A percentile compares a stretch with the other conserved stretches of the same genome.
Conservation (phyloP, 306 rosid species). For the Fagus sylvatica region DNA sequence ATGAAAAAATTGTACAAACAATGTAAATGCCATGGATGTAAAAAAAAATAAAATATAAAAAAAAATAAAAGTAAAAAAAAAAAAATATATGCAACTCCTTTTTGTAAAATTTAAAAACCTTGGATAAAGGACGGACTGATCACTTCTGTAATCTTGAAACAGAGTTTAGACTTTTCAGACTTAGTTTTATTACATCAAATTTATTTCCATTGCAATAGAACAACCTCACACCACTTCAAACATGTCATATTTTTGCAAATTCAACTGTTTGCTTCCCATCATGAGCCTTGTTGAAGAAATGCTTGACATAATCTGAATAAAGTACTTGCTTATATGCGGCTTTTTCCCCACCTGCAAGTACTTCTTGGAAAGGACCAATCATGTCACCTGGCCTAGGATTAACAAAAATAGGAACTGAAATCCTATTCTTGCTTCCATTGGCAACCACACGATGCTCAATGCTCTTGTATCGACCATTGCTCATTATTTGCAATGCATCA, state of each 20-base stretch:
- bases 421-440: conserved; percentile 44
- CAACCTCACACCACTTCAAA: neutral
- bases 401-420: conserved; percentile 61
- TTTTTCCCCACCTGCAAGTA: conserved; percentile 39
- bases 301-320: conserved; percentile 54
- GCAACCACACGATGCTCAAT: conserved; percentile 55
- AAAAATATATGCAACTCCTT: no score
- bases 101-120: no score
- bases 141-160: no score
- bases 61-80: no score
- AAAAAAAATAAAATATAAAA: no score
- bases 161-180: no score
- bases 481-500: conserved; percentile 61
- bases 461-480: conserved; percentile 64
- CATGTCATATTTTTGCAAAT: conserved; percentile 34
- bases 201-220: neutral
- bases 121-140: no score
- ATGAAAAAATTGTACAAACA: no score
- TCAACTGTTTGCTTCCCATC: conserved; percentile 66
- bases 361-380: conserved; percentile 47
- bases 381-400: conserved; percentile 41
- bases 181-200: no score
- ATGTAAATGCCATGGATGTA: no score
- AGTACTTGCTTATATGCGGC: conserved; percentile 43
- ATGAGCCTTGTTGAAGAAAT: conserved; percentile 56